Evolutionary conservation across 306 rosid genomes (phyloP), one percentile per base, ranked within the genome.

Genomic region (Prosopis cineraria): DNA sequence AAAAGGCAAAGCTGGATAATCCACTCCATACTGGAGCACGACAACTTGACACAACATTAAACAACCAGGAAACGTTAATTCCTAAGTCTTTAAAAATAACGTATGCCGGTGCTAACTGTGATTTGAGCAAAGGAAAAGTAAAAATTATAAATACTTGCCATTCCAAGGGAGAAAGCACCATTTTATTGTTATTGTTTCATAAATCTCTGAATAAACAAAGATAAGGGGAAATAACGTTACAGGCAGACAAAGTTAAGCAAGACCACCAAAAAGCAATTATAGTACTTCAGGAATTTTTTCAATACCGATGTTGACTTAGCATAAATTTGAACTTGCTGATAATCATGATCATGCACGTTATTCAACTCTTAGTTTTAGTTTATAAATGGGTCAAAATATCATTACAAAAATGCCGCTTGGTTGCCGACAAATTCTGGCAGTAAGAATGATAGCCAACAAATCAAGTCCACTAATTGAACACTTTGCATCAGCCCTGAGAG

Each of bases 281-380:
- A 86, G 85, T 94, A 88, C 69, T 84, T 83, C 69, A 91, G 96
- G 58, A n/a, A 94, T 94, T 89, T 90, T 96, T 78, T 94, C 97
- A 43, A 92, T 92, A 79, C 92, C 96, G 16, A 80, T 94, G 92
- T 60, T 92, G 96, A 83, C 94, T 92, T 45, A 94, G 78, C 92
- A 90, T 72, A 63, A 97, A 13, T 43, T 43, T 13, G 48, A 43
- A 43, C 48, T 43, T 43, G 48, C 19, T 13, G 48, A 43, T 43
- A 43, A 43, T 1, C 48, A 43, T 43, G 48, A 94, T 37, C 93
- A 87, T 10, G 97, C 86, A 78, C 6, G 1, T 12, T 43, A 43
- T 43, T 43, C 19, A 10, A 43, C 48, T 43, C 47, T 43, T 13
- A 16, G 48, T 43, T 43, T 43, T 10, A 43, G 48, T 43, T 43